phyloP scores from a whole-genome alignment of 768 basidiomycete genomes.

The Agaricus sinodeliciosus region DNA sequence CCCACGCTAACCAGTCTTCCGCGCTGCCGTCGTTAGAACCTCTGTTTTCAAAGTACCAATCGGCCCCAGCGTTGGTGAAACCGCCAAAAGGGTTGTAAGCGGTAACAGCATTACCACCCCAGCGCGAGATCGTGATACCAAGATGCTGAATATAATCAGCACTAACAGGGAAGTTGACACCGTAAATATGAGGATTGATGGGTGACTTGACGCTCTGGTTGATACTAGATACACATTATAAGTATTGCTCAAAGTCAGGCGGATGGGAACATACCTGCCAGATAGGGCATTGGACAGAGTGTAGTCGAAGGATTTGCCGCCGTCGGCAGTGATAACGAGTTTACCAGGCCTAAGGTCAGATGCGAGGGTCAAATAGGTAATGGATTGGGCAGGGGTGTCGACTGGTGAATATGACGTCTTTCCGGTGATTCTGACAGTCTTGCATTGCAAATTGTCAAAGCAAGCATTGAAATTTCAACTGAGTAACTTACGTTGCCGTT shows the following conservation, averaged over 20 bases:
- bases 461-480: too few relatives aligned
- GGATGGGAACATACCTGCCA: slow-evolving; percentile 24
- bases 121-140: slow-evolving; percentile 43
- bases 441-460: neutral
- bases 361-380: slow-evolving; percentile 42
- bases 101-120: slow-evolving; percentile 51
- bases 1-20: slow-evolving; percentile 46
- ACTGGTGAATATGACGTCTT: slow-evolving; percentile 32
- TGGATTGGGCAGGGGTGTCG: slow-evolving; percentile 39
- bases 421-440: slow-evolving; percentile 29
- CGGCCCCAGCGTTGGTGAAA: slow-evolving; percentile 47
- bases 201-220: slow-evolving; percentile 26
- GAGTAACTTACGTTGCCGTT: slow-evolving; percentile 28
- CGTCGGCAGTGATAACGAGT: slow-evolving; percentile 32
- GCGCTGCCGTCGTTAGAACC: slow-evolving; percentile 23
- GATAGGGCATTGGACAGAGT: slow-evolving; percentile 37
- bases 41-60: slow-evolving; percentile 54
- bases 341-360: slow-evolving; percentile 33
- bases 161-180: slow-evolving; percentile 47
- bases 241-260: neutral
- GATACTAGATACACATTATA: slow-evolving; percentile 20
- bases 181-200: slow-evolving; percentile 46
- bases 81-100: slow-evolving; percentile 46
- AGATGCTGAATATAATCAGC: slow-evolving; percentile 39
- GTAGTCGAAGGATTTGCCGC: slow-evolving; percentile 31